Evolutionary conservation across 441 rosid species (phyloP).

Genomic region (Erodium moschatum): DNA sequence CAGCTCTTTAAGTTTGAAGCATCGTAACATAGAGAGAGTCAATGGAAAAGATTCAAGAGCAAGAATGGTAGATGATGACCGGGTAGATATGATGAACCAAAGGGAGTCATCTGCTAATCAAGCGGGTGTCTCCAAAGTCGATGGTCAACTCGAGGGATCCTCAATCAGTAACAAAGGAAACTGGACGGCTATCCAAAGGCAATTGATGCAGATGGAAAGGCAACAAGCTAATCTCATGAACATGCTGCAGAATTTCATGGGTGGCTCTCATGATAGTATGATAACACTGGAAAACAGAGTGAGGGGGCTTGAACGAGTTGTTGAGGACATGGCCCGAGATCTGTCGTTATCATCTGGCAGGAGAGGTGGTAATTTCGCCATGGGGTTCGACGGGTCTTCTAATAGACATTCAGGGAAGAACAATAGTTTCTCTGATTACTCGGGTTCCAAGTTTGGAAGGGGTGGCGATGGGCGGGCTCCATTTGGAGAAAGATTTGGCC

Average conservation of each 20-base stretch:
- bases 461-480: constrained; percentile 42
- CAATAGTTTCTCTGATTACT: constrained; percentile 59
- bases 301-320: constrained; percentile 90
- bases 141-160: too few species aligned
- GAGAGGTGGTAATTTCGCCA: constrained; percentile 46
- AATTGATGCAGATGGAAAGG: constrained; percentile 79
- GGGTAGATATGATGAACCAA: constrained; percentile 34
- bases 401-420: constrained; percentile 39
- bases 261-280: constrained; percentile 95
- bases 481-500: constrained; percentile 65
- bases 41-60: constrained; percentile 46
- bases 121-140: constrained; percentile 29
- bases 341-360: constrained; percentile 69
- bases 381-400: too few species aligned
- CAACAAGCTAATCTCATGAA: constrained; percentile 89
- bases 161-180: constrained; percentile 38
- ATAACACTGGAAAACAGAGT: constrained; percentile 84
- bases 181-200: constrained; percentile 96
- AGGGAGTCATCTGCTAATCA: constrained; percentile 51
- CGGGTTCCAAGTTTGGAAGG: constrained; percentile 20
- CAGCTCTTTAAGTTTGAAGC: constrained; percentile 33
- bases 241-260: constrained; percentile 98
- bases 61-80: constrained; percentile 51
- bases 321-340: constrained; percentile 89
- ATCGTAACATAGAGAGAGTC: constrained; percentile 40